These are phyloP conservation scores for Neonectria hederae DNA, from an alignment of 2,329 filamentous ascomycete species.

Conservation along the genomic window DNA sequence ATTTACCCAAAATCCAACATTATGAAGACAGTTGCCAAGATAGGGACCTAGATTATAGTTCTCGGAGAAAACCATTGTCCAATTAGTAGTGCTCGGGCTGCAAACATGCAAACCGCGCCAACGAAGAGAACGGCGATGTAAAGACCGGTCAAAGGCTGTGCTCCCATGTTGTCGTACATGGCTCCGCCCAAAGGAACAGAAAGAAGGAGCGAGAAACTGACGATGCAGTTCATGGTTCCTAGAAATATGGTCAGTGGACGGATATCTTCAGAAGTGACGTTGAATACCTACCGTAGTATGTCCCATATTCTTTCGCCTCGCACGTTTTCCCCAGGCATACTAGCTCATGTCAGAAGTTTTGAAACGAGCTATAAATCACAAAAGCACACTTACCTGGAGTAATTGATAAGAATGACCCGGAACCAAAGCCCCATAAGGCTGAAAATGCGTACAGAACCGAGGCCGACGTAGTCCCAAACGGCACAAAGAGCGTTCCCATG, in stretches of 20 bases:
- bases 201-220: conserved; percentile 55
- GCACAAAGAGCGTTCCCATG: conserved; percentile 55
- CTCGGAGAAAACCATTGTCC: conserved; percentile 36
- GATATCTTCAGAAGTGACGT: too few relatives aligned
- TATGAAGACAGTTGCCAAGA: too few relatives aligned
- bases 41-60: conserved; percentile 26
- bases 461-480: conserved; percentile 52
- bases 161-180: conserved; percentile 56
- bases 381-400: conserved; percentile 40
- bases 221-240: conserved; percentile 58
- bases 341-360: conserved; percentile 16
- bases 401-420: conserved; percentile 57
- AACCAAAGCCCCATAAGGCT: conserved; percentile 59
- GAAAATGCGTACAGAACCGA: conserved; percentile 55
- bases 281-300: conserved; percentile 47
- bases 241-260: conserved; percentile 21
- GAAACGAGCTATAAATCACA: accelerated
- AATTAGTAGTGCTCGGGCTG: conserved; percentile 40
- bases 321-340: conserved; percentile 59
- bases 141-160: conserved; percentile 55
- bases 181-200: conserved; percentile 57
- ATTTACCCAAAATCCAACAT: neutral
- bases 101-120: conserved; percentile 46
- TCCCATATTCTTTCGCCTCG: conserved; percentile 56
- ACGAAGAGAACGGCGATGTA: conserved; percentile 54